phyloP scores from a whole-genome alignment of 2,329 filamentous ascomycete genomes.

The Huntiella decipiens region DNA sequence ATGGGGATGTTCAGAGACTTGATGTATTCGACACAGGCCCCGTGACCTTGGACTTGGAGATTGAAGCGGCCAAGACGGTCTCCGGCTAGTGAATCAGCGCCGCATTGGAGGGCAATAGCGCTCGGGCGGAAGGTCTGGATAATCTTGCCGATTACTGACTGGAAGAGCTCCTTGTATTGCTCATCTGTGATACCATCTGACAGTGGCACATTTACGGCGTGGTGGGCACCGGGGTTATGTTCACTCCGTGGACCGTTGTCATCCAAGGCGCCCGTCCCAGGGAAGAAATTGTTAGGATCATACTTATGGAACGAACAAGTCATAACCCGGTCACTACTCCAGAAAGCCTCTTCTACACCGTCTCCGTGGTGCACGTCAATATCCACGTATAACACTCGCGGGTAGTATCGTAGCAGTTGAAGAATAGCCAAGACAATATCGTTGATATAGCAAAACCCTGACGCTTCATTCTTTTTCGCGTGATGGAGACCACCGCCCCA shows the following conservation, averaged over 20 bases:
- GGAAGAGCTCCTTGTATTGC: slow-evolving; percentile 73
- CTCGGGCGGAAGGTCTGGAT: slow-evolving; percentile 71
- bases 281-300: slow-evolving; percentile 67
- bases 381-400: slow-evolving; percentile 83
- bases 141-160: slow-evolving; percentile 57
- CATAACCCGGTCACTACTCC: slow-evolving; percentile 74
- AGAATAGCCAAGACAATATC: slow-evolving; percentile 91
- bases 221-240: slow-evolving; percentile 71
- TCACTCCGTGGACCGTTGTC: slow-evolving; percentile 71
- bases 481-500: slow-evolving; percentile 96
- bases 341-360: slow-evolving; percentile 80
- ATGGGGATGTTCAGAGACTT: slow-evolving; percentile 66
- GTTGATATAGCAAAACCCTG: slow-evolving; percentile 97
- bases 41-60: slow-evolving; percentile 85
- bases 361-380: slow-evolving; percentile 88
- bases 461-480: slow-evolving; percentile 83
- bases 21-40: slow-evolving; percentile 74
- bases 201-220: slow-evolving; percentile 77
- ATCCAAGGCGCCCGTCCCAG: slow-evolving; percentile 71
- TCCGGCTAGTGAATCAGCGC: slow-evolving; percentile 82
- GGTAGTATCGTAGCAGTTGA: slow-evolving; percentile 62
- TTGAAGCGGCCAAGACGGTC: slow-evolving; percentile 93
- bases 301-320: slow-evolving; percentile 96
- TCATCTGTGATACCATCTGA: slow-evolving; percentile 82
- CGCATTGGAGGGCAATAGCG: slow-evolving; percentile 87